Conservation (phyloP, 495 filamentous ascomycete species). For the Talaromyces nanjingensis region DNA sequence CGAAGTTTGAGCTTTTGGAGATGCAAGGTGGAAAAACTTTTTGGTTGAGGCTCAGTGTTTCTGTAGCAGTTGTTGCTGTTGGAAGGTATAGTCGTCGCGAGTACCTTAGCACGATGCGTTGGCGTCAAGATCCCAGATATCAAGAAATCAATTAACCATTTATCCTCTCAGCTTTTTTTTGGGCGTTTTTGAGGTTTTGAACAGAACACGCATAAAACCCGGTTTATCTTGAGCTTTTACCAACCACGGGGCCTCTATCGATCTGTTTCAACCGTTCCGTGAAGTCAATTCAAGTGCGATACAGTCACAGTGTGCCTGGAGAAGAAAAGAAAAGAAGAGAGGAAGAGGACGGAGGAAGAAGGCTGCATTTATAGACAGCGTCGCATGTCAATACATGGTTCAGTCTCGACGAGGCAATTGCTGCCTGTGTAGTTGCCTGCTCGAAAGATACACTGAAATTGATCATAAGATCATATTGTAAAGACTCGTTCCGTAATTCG, state of each 20-base stretch:
- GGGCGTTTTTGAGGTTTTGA: constrained; percentile 9
- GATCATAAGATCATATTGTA: background rate
- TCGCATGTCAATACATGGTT: background rate
- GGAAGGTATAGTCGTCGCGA: background rate
- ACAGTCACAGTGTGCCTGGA: constrained; percentile 4
- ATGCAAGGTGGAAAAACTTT: constrained; percentile 2
- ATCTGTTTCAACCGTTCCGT: constrained; percentile 7
- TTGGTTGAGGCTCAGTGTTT: background rate
- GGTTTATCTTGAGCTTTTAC: constrained; percentile 10
- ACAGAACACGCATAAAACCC: constrained; percentile 10
- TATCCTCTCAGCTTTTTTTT: constrained; percentile 7
- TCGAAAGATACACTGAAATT: background rate
- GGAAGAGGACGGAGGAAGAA: background rate
- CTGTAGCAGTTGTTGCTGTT: constrained; percentile 6
- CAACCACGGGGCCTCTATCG: background rate
- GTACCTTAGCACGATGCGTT: background rate
- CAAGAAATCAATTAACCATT: constrained; percentile 4
- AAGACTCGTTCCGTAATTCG: background rate
- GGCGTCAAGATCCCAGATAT: constrained; percentile 10
- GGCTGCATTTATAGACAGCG: background rate
- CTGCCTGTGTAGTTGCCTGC: background rate
- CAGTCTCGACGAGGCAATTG: background rate
- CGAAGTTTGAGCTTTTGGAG: background rate
- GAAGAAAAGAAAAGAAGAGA: constrained; percentile 2
- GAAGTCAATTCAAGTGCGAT: constrained; percentile 3